Percentiles rank a stretch among this genome's conserved stretches.
phyloP scores from a whole-genome alignment of 2,329 filamentous ascomycete species.

The Nakataea oryzae region DNA sequence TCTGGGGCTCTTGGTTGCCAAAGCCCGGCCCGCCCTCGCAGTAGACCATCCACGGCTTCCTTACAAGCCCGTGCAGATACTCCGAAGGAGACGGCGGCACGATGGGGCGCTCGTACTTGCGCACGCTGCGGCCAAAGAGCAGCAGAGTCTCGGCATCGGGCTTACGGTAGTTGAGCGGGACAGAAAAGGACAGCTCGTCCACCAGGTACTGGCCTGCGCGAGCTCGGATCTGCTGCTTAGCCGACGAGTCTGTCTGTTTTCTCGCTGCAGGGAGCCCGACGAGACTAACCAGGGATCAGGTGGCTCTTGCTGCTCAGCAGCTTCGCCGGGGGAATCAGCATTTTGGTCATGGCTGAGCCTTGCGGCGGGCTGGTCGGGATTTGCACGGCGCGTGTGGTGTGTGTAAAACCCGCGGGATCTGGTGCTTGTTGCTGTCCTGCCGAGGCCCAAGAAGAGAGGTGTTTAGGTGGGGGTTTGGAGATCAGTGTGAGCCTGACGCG shows the following conservation, averaged over 20 bases:
- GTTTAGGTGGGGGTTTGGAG: not conserved
- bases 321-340: slow-evolving; percentile 4
- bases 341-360: not conserved
- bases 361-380: too few relatives aligned
- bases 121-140: slow-evolving; percentile 54
- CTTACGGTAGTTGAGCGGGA: slow-evolving; percentile 68
- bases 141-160: slow-evolving; percentile 51
- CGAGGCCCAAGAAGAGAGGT: not conserved
- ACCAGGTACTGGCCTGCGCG: slow-evolving; percentile 59
- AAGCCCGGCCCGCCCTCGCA: slow-evolving; percentile 82
- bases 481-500: too few relatives aligned
- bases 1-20: slow-evolving; percentile 64
- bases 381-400: not conserved
- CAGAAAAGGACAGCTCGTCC: slow-evolving; percentile 77
- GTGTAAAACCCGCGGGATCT: not conserved
- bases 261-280: not conserved
- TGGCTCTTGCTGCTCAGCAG: slow-evolving; percentile 31
- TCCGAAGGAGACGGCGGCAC: slow-evolving; percentile 4
- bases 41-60: slow-evolving; percentile 56
- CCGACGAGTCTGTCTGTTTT: not conserved
- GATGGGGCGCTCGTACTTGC: slow-evolving; percentile 4
- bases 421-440: not conserved
- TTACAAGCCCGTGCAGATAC: slow-evolving; percentile 11
- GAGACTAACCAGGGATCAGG: slow-evolving; percentile 20
- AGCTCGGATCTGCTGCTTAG: not conserved